Conservation (phyloP, 1,284 basidiomycete species). For the Gastroboletus turbinatus region DNA sequence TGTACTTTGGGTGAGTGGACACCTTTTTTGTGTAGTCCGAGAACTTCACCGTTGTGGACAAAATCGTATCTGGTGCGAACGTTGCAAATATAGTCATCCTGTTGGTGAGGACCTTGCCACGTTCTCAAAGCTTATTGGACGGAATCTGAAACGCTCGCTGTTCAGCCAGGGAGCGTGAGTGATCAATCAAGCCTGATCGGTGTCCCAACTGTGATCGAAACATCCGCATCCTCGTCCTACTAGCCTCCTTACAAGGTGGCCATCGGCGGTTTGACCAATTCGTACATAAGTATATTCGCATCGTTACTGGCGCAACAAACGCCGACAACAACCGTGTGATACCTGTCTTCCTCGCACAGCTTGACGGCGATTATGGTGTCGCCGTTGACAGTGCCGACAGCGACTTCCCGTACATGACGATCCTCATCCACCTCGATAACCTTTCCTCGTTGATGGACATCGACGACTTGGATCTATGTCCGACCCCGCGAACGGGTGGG, state of each 20-base stretch:
- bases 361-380: conserved; percentile 43
- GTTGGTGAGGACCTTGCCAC: conserved; percentile 8
- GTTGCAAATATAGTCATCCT: conserved; percentile 9
- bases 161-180: conserved; percentile 3
- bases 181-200: not conserved
- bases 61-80: conserved; percentile 17
- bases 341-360: conserved; percentile 21
- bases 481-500: not conserved
- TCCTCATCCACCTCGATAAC: not conserved
- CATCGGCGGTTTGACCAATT: not conserved
- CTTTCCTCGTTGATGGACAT: not conserved
- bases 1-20: conserved; percentile 19
- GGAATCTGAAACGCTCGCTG: not conserved
- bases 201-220: not conserved
- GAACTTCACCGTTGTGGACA: not conserved
- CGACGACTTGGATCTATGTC: not conserved
- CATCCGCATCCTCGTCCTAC: not conserved
- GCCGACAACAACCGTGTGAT: not conserved
- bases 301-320: not conserved
- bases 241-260: conserved; percentile 1
- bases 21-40: not conserved
- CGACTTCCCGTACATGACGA: not conserved
- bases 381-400: conserved; percentile 30
- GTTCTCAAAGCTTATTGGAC: not conserved
- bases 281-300: conserved; percentile 8